Evolutionary conservation across 352 stramenopile genomes (phyloP).

Genomic region (Pythium dissotocum): DNA sequence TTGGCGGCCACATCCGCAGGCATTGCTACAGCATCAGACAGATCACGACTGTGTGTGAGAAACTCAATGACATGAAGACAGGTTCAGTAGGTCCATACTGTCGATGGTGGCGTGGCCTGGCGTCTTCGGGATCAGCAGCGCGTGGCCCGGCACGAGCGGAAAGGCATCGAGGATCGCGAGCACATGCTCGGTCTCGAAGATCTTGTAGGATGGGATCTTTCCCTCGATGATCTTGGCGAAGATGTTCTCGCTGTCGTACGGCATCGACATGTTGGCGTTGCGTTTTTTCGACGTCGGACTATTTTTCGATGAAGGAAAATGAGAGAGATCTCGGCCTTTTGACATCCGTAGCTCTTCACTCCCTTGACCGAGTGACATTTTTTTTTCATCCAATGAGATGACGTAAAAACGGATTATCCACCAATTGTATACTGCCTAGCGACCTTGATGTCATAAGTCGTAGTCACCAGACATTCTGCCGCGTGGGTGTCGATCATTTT

Average conservation of each 20-base stretch:
- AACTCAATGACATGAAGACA: too few relatives aligned
- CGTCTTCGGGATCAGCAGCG: slow-evolving; percentile 75
- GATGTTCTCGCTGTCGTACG: slow-evolving; percentile 77
- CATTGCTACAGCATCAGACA: slow-evolving; percentile 42
- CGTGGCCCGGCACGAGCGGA: slow-evolving; percentile 61
- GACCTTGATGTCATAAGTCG: slow-evolving; percentile 30
- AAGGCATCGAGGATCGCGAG: slow-evolving; percentile 85
- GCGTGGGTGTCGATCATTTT: slow-evolving; percentile 15
- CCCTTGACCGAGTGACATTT: slow-evolving; percentile 11
- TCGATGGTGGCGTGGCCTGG: slow-evolving; percentile 62
- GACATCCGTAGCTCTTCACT: slow-evolving; percentile 7
- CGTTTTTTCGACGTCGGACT: neutral
- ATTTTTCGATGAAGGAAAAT: slow-evolving; percentile 1
- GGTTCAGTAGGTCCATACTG: slow-evolving; percentile 25
- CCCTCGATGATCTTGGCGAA: slow-evolving; percentile 86
- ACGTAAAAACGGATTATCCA: neutral
- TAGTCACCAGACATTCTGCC: slow-evolving; percentile 26
- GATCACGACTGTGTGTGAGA: neutral
- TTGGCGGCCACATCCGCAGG: slow-evolving; percentile 64
- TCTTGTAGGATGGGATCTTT: slow-evolving; percentile 74
- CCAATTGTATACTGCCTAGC: neutral
- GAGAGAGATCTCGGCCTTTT: neutral
- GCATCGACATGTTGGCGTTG: slow-evolving; percentile 24
- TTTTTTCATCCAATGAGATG: slow-evolving; percentile 14
- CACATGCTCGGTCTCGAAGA: slow-evolving; percentile 87